A percentile compares a stretch with the other conserved stretches of the same genome.
phyloP scores from a whole-genome alignment of 306 rosid genomes.

The Myrica gale region DNA sequence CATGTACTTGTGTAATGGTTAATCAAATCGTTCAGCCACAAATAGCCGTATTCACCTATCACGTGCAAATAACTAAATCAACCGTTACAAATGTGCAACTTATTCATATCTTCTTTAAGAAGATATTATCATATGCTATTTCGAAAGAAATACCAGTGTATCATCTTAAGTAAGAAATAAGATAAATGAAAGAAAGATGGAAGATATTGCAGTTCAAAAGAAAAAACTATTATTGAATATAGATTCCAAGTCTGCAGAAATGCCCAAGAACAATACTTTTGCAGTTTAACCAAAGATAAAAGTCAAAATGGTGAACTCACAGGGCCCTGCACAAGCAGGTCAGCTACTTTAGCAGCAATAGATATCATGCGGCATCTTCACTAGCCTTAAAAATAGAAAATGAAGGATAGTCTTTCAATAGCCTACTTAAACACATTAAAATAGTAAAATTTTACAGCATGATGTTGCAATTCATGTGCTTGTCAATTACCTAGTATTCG shows the following conservation, averaged over 20 bases:
- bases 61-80: too few species aligned
- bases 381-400: conserved; percentile 67
- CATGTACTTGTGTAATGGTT: too few species aligned
- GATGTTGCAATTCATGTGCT: conserved; percentile 77
- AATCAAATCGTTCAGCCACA: too few species aligned
- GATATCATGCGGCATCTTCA: conserved; percentile 89
- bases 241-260: conserved; percentile 21
- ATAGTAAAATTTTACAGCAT: conserved; percentile 8
- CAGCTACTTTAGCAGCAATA: conserved; percentile 96
- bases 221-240: conserved; percentile 11
- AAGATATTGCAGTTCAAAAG: background rate
- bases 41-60: too few species aligned
- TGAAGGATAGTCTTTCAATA: conserved; percentile 19
- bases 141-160: too few species aligned
- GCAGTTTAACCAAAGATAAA: conserved; percentile 15
- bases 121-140: too few species aligned
- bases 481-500: conserved; percentile 73
- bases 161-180: too few species aligned
- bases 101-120: too few species aligned
- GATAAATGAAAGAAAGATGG: conserved; percentile 14
- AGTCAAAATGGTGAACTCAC: conserved; percentile 52
- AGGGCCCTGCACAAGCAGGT: conserved; percentile 64
- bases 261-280: conserved; percentile 17
- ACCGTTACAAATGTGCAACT: too few species aligned
- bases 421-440: too few species aligned